Conservation (phyloP, 2,329 filamentous ascomycete genomes). For the Furcasterigmium sp. region DNA sequence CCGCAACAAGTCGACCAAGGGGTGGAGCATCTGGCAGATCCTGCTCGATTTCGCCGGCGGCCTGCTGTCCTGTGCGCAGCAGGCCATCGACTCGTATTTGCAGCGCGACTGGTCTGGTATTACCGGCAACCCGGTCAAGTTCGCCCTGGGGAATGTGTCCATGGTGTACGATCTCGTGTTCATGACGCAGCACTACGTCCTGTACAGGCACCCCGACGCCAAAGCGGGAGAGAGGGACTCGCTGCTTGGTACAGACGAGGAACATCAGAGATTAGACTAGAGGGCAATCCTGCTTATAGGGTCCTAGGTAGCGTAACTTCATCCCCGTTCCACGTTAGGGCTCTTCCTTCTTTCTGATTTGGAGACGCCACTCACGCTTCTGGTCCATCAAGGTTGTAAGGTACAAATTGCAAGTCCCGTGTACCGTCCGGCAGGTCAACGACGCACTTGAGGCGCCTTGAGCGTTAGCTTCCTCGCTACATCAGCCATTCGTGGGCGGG, state of each 20-base stretch:
- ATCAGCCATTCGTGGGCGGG: too few species aligned
- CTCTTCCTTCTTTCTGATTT: too few species aligned
- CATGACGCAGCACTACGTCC: conserved; percentile 79
- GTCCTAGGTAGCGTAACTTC: too few species aligned
- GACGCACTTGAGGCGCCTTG: too few species aligned
- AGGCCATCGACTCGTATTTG: conserved; percentile 78
- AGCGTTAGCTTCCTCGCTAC: too few species aligned
- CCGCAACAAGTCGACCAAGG: conserved; percentile 75
- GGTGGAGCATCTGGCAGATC: conserved; percentile 84
- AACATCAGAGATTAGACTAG: conserved; percentile 14
- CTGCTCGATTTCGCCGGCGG: conserved; percentile 80
- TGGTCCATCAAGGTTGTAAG: too few species aligned
- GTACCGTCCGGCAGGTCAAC: too few species aligned
- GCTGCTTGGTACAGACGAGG: conserved; percentile 10
- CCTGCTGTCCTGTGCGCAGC: conserved; percentile 73
- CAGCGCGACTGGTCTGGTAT: conserved; percentile 86
- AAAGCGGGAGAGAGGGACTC: conserved; percentile 12
- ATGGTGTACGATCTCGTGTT: conserved; percentile 85
- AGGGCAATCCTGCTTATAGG: too few species aligned
- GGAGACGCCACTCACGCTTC: too few species aligned
- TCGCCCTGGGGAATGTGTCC: conserved; percentile 78
- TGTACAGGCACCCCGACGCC: conserved; percentile 49
- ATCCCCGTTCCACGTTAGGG: too few species aligned
- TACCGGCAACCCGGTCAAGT: conserved; percentile 87
- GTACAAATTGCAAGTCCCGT: too few species aligned